phyloP scores from a whole-genome alignment of 2,329 filamentous ascomycete species.

The Cercospora beticola region DNA sequence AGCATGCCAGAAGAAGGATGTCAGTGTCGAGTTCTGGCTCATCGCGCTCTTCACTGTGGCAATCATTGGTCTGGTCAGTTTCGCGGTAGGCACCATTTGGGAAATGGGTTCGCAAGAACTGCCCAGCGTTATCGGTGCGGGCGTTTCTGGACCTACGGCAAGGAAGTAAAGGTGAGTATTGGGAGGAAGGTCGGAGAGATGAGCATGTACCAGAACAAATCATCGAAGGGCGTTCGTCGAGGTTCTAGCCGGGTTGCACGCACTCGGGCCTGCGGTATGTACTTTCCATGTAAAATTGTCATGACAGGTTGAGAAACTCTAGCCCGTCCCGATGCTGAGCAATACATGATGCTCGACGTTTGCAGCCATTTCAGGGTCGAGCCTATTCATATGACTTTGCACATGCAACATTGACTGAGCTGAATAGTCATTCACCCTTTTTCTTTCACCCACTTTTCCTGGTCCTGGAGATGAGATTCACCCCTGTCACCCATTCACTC shows the following conservation, averaged over 20 bases:
- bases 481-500: no score
- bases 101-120: constrained; percentile 82
- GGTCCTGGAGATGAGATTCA: no score
- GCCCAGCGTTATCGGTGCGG: constrained; percentile 93
- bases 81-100: constrained; percentile 76
- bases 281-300: constrained; percentile 7
- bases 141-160: constrained; percentile 71
- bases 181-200: not conserved
- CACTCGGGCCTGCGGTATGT: not conserved
- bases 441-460: no score
- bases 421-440: not conserved
- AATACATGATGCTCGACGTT: not conserved
- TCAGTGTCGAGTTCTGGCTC: constrained; percentile 86
- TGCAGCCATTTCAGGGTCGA: not conserved
- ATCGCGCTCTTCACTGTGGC: constrained; percentile 72
- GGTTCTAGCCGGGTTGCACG: not conserved
- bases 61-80: constrained; percentile 65
- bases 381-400: not conserved
- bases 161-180: constrained; percentile 39
- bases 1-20: constrained; percentile 86
- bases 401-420: not conserved
- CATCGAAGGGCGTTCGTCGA: not conserved
- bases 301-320: not conserved
- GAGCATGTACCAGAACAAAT: constrained; percentile 10
- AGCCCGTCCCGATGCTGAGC: not conserved